These are phyloP conservation scores for Monosporascus cannonballus DNA, from an alignment of 2,329 filamentous ascomycete genomes.

Conservation along the genomic window DNA sequence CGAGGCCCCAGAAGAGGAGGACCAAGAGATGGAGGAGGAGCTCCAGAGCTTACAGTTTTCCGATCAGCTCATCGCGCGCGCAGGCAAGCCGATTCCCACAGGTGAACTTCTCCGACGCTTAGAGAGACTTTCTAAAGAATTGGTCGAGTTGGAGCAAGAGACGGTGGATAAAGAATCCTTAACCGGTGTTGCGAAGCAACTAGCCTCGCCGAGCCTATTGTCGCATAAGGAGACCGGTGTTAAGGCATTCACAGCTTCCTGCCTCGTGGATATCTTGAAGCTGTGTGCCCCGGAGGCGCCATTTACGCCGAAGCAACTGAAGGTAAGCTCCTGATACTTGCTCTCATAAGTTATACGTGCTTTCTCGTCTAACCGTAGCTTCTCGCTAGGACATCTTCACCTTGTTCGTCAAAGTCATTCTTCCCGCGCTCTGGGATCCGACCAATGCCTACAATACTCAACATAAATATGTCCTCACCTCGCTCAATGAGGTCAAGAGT, in stretches of 20 bases:
- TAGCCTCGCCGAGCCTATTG: constrained; percentile 75
- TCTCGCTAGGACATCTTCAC: constrained; percentile 79
- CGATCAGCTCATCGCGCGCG: constrained; percentile 83
- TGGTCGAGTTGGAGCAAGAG: constrained; percentile 82
- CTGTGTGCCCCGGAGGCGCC: constrained; percentile 93
- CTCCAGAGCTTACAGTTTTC: constrained; percentile 64
- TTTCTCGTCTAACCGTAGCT: constrained; percentile 13
- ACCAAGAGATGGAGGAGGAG: constrained; percentile 32
- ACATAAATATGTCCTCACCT: constrained; percentile 85
- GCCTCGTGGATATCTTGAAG: constrained; percentile 86
- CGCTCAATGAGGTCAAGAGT: constrained; percentile 88
- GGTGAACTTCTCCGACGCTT: constrained; percentile 77
- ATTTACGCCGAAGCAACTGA: constrained; percentile 83
- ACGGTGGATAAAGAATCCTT: constrained; percentile 79
- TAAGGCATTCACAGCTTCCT: constrained; percentile 80
- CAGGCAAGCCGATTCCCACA: constrained; percentile 81
- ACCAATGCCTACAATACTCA: constrained; percentile 87
- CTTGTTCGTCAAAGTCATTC: constrained; percentile 74
- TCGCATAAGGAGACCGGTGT: constrained; percentile 92
- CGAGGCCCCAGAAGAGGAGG: constrained; percentile 31
- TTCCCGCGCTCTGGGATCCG: constrained; percentile 80
- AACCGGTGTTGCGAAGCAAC: constrained; percentile 73
- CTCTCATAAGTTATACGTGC: neutral
- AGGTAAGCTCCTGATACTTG: constrained; percentile 48
- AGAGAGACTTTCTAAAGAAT: constrained; percentile 73